Evolutionary conservation across 2,329 filamentous ascomycete species (phyloP), one percentile per base, ranked within the genome.

Genomic region (Teratosphaeria zuluensis): DNA sequence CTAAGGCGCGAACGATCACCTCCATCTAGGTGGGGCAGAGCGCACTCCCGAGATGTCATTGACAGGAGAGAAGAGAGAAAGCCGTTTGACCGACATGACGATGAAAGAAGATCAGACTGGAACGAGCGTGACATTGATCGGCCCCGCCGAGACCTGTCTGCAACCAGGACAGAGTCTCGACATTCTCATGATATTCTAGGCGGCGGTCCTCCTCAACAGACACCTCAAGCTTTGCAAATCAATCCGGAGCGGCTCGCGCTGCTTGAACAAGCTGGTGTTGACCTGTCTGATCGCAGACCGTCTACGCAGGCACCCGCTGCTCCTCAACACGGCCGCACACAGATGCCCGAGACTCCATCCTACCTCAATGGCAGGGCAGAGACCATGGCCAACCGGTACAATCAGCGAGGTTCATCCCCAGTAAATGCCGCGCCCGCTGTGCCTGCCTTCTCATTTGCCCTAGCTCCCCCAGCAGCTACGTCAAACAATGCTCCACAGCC

Each of bases 1-100:
- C 87, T 88, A 64, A 74, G 78, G 57, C 81, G 69, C 46, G 87
- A 66, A 31, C 68, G 70, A 4, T 69, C 66, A 32, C 84, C 84
- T 61, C 82, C 84, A 58, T 69, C 64, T 28, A 58, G 76, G 33
- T 72, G 33, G 56, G 56, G 33, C 6, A 14, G 54, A 42, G 54
- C 79, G 54, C 52, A 67, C 69, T 61, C 73, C 66, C 63, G 76
- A 71, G 57, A 75, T 46, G 66, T 65, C 6, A 55, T 64, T 30
- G 76, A 78, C 21, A 71, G 76, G 4, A 69, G 76, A 57, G 69
- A 73, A 30, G 77, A 79, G n/a, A 72, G 77, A 33, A 70, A 76
- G 21, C 56, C 56, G 8, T 77, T 75, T 56, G 73, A 76, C 38
- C 72, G 75, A 42, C 71, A 76, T 31, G 77, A 79, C 14, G 73